Percentiles rank a stretch among this genome's conserved stretches.
Conservation (phyloP, 768 basidiomycete genomes). For the Leccinum longicurvipes region DNA sequence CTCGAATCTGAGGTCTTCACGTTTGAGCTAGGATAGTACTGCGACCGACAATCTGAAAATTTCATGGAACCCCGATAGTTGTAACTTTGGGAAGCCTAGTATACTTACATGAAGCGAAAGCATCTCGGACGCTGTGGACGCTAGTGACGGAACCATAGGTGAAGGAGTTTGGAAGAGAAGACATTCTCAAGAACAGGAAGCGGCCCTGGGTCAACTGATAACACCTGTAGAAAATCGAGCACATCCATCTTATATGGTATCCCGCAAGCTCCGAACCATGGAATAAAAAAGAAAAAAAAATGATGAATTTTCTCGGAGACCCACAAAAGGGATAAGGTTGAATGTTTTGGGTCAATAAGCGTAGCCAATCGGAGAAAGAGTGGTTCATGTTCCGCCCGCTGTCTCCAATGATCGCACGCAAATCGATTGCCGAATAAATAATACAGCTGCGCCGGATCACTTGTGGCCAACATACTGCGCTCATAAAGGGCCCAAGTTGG, state of each 20-base stretch:
- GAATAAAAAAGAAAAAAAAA: background rate
- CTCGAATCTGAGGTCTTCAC: conserved; percentile 48
- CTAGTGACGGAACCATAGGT: conserved; percentile 48
- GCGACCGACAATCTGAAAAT: conserved; percentile 59
- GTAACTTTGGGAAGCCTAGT: background rate
- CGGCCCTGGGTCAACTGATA: background rate
- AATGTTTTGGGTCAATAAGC: background rate
- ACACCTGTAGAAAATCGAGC: background rate
- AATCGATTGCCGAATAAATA: conserved; percentile 22
- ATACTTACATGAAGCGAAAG: conserved; percentile 56
- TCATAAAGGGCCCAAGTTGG: too few relatives aligned
- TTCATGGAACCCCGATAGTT: conserved; percentile 1
- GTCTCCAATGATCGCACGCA: background rate
- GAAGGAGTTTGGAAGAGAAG: conserved; percentile 46
- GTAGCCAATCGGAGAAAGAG: conserved; percentile 8
- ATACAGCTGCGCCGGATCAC: too few relatives aligned
- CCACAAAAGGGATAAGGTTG: background rate
- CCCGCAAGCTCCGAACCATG: conserved; percentile 6
- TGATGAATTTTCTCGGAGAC: background rate
- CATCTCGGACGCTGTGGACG: conserved; percentile 49
- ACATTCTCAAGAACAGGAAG: conserved; percentile 32
- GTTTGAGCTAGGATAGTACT: conserved; percentile 61
- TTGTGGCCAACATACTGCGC: too few relatives aligned
- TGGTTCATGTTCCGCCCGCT: conserved; percentile 10
- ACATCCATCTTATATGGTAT: background rate